Conservation (phyloP, 176 grass and related monocot species). For the sorghum (Sorghum bicolor) region Sorghum_bicolor_NCBIv3 NC_012877.2:45654001-45654500, state of each 20-base stretch:
- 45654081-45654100: slow-evolving; percentile 18
- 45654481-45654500: neutral
- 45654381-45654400: too few relatives aligned
- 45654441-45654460: too few relatives aligned
- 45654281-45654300: too few relatives aligned
- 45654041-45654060: neutral
- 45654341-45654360: too few relatives aligned
- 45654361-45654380: too few relatives aligned
- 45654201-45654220: slow-evolving; percentile 12
- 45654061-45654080: slow-evolving; percentile 20
- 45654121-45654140: neutral
- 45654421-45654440: too few relatives aligned
- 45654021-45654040: neutral
- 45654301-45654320: too few relatives aligned
- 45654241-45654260: neutral
- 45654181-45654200: slow-evolving; percentile 12
- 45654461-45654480: too few relatives aligned
- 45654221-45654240: neutral
- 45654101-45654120: neutral
- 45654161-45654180: neutral
- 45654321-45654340: too few relatives aligned
- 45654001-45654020: neutral
- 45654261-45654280: too few relatives aligned
- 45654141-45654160: slow-evolving; percentile 23
- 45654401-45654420: too few relatives aligned